Conservation (phyloP, 192 early-diverging fungal species). For the Dispira simplex region DNA sequence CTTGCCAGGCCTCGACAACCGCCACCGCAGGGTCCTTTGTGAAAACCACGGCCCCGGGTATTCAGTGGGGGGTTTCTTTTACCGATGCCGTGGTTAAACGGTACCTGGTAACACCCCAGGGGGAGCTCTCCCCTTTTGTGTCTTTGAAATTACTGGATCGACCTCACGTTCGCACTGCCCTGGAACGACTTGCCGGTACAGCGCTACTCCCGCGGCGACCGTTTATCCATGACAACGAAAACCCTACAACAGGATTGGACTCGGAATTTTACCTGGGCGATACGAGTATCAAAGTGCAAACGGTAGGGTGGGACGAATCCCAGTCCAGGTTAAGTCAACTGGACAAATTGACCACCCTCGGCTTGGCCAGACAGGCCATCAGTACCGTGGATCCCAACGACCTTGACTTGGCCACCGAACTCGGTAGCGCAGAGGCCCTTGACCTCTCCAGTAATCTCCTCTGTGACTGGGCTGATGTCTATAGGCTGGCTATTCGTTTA, state of each 20-base stretch:
- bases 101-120: background rate
- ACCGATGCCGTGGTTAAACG: background rate
- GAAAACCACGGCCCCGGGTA: background rate
- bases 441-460: background rate
- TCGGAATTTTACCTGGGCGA: background rate
- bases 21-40: slow-evolving; percentile 6
- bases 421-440: background rate
- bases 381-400: background rate
- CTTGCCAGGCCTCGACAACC: background rate
- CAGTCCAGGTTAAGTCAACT: background rate
- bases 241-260: background rate
- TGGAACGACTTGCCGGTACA: background rate
- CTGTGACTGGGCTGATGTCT: background rate
- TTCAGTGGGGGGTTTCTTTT: background rate
- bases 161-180: background rate
- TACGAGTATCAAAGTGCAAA: background rate
- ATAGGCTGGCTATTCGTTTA: background rate
- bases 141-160: background rate
- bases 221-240: background rate
- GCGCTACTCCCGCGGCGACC: background rate
- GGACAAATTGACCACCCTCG: background rate
- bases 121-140: background rate
- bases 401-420: background rate
- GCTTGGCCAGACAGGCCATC: background rate
- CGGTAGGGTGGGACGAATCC: background rate